These are phyloP conservation scores for Oryza nivara DNA, from an alignment of 176 grass and related monocot species.

Conservation along the genomic window DNA sequence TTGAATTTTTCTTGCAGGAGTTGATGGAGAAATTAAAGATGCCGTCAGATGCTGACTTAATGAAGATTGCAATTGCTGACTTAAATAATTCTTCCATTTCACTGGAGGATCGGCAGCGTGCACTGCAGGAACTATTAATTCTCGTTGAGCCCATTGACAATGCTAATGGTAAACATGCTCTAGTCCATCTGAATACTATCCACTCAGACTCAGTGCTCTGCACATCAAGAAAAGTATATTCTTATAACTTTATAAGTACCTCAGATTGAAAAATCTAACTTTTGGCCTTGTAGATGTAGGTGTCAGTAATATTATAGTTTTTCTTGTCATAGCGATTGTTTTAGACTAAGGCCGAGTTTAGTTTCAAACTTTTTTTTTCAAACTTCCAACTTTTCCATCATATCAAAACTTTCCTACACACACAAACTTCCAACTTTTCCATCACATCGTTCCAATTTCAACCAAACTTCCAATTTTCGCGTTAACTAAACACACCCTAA, in stretches of 20 bases:
- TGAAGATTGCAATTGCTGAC: conserved; percentile 84
- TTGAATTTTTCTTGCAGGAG: conserved; percentile 49
- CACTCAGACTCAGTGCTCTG: background rate
- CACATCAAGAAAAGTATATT: conserved; percentile 7
- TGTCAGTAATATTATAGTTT: background rate
- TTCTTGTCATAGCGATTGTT: background rate
- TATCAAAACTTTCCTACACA: too few relatives aligned
- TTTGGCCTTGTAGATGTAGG: background rate
- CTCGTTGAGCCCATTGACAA: conserved; percentile 91
- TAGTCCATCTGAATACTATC: conserved; percentile 8
- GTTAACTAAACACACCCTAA: background rate
- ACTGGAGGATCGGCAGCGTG: conserved; percentile 61
- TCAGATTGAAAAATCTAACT: background rate
- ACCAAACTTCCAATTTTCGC: too few relatives aligned
- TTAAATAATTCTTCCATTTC: conserved; percentile 91
- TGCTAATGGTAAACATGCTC: conserved; percentile 68
- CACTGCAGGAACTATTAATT: conserved; percentile 80
- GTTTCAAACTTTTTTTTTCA: too few relatives aligned
- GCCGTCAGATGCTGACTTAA: conserved; percentile 89
- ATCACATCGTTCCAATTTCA: too few relatives aligned
- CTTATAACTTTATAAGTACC: background rate
- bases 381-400: too few relatives aligned
- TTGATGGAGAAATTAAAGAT: conserved; percentile 88
- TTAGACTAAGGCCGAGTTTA: background rate
- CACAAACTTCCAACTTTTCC: too few relatives aligned